Evolutionary conservation across 2,329 filamentous ascomycete species (phyloP).

Genomic region (Pyrenochaeta sp.): DNA sequence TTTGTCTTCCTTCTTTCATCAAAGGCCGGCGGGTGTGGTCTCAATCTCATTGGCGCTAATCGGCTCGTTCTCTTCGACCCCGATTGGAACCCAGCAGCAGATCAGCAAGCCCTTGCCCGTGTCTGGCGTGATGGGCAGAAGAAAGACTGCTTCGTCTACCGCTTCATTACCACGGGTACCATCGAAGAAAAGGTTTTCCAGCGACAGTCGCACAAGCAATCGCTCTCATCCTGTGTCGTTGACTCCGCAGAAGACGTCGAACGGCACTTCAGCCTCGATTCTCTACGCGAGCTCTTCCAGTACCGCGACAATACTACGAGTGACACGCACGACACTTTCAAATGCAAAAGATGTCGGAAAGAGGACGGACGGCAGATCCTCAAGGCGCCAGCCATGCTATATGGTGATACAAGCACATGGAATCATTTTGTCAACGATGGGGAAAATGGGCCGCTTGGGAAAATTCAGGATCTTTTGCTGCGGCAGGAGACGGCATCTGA

Average conservation of each 20-base stretch:
- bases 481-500: slow-evolving; percentile 80
- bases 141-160: slow-evolving; percentile 99
- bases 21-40: slow-evolving; percentile 94
- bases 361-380: slow-evolving; percentile 86
- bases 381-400: slow-evolving; percentile 93
- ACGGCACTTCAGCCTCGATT: slow-evolving; percentile 92
- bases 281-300: slow-evolving; percentile 90
- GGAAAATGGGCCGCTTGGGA: slow-evolving; percentile 70
- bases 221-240: slow-evolving; percentile 92
- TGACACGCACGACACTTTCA: slow-evolving; percentile 98
- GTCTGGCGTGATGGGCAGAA: slow-evolving; percentile 99
- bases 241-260: slow-evolving; percentile 97
- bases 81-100: slow-evolving; percentile 93
- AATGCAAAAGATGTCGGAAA: slow-evolving; percentile 88
- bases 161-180: slow-evolving; percentile 97
- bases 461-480: slow-evolving; percentile 90
- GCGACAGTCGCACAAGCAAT: slow-evolving; percentile 97
- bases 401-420: slow-evolving; percentile 99
- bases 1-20: slow-evolving; percentile 96
- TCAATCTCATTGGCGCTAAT: slow-evolving; percentile 95
- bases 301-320: slow-evolving; percentile 85
- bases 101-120: slow-evolving; percentile 94
- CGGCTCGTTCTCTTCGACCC: slow-evolving; percentile 95
- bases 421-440: slow-evolving; percentile 92
- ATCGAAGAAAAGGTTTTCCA: slow-evolving; percentile 99